Conservation (phyloP, 306 rosid genomes). For the Dryas octopetala region DNA sequence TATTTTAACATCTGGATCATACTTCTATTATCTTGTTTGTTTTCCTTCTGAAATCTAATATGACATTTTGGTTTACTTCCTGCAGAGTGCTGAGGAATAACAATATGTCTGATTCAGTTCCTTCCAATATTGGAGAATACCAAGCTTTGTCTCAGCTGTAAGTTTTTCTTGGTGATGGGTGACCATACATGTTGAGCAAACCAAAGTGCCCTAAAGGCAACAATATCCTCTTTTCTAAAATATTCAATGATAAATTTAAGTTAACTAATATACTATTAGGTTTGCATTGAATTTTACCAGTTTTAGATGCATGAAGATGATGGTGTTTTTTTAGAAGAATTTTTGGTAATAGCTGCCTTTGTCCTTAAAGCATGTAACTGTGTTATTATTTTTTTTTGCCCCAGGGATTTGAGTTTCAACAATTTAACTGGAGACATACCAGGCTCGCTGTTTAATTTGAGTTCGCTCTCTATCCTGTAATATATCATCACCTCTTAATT, state of each 20-base stretch:
- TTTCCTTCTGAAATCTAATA: conserved; percentile 16
- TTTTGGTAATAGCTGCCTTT: neutral
- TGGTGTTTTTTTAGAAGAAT: neutral
- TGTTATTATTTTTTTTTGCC: conserved; percentile 13
- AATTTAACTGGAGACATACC: conserved; percentile 60
- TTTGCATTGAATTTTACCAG: neutral
- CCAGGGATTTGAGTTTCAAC: conserved; percentile 94
- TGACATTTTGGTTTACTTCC: conserved; percentile 21
- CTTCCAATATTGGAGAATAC: conserved; percentile 59
- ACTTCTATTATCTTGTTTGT: conserved; percentile 2
- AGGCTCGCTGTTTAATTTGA: conserved; percentile 63
- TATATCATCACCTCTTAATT: conserved; percentile 17
- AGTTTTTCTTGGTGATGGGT: conserved; percentile 29
- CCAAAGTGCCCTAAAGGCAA: neutral
- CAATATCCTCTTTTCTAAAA: neutral
- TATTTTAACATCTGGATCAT: neutral
- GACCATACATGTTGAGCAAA: neutral
- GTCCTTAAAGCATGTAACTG: neutral
- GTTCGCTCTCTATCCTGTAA: conserved; percentile 60
- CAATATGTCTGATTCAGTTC: conserved; percentile 67
- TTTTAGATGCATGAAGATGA: neutral
- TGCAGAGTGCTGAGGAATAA: conserved; percentile 72
- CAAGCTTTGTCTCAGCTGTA: conserved; percentile 49
- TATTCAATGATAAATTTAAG: neutral
- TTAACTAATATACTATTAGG: conserved; percentile 1